Conservation (phyloP, 192 early-diverging fungal genomes). For the Linnemannia elongata region DNA sequence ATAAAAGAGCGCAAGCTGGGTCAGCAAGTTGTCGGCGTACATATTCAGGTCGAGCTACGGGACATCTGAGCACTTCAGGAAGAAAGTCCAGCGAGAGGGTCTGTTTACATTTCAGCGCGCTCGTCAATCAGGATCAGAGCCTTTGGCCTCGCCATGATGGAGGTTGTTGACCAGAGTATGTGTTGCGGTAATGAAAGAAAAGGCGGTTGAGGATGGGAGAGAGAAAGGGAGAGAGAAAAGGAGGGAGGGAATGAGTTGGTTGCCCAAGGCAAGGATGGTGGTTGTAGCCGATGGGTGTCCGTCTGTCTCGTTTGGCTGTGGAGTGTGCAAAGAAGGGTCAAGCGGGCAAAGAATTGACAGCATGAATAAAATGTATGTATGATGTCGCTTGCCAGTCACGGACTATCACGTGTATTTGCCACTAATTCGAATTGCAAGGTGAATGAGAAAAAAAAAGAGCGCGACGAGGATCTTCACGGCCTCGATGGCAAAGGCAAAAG, state of each 20-base stretch:
- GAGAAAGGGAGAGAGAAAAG: neutral
- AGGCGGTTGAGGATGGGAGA: neutral
- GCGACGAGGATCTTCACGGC: neutral
- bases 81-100: neutral
- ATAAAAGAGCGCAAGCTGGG: neutral
- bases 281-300: neutral
- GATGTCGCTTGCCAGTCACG: too few species aligned
- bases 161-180: neutral
- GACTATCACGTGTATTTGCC: too few species aligned
- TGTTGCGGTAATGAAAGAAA: neutral
- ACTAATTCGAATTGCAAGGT: too few species aligned
- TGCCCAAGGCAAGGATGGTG: neutral
- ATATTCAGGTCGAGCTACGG: neutral
- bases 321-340: neutral
- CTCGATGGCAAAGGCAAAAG: neutral
- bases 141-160: conserved; percentile 4
- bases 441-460: too few species aligned
- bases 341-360: neutral
- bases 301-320: neutral
- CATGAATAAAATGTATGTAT: too few species aligned
- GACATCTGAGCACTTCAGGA: neutral
- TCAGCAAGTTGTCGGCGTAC: neutral
- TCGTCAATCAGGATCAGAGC: conserved; percentile 1
- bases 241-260: neutral
- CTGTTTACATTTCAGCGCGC: conserved; percentile 7